Percentiles rank a stretch among this genome's conserved stretches.
phyloP scores from a whole-genome alignment of 768 basidiomycete species.

The Russula vinacea region DNA sequence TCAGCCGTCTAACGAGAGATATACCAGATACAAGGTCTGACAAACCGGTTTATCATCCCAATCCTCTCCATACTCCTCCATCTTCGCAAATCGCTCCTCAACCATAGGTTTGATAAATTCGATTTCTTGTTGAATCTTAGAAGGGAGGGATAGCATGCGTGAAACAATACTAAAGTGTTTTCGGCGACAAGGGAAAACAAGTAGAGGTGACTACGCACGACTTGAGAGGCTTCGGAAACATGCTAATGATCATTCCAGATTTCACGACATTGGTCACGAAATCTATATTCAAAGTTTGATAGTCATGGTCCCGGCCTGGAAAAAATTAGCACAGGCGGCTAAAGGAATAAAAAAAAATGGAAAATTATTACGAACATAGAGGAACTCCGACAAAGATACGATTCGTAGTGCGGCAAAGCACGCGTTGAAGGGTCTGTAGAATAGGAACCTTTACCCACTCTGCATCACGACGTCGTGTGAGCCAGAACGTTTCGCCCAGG shows the following conservation, averaged over 20 bases:
- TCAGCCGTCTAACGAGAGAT: neutral
- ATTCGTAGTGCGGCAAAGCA: slow-evolving; percentile 42
- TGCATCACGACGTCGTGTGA: slow-evolving; percentile 22
- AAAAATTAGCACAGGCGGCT: neutral
- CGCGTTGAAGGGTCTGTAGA: slow-evolving; percentile 33
- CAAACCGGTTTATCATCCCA: slow-evolving; percentile 9
- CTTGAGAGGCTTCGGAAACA: slow-evolving; percentile 43
- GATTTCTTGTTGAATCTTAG: neutral
- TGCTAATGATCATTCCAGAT: slow-evolving; percentile 36
- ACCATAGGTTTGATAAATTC: slow-evolving; percentile 7
- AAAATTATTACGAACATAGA: slow-evolving; percentile 34
- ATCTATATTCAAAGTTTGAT: slow-evolving; percentile 23
- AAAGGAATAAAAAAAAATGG: neutral
- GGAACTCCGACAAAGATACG: slow-evolving; percentile 42
- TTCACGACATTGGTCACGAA: slow-evolving; percentile 42
- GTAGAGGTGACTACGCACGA: slow-evolving; percentile 37
- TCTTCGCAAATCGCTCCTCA: slow-evolving; percentile 11
- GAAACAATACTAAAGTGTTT: neutral
- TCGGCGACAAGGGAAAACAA: neutral
- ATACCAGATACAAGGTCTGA: neutral
- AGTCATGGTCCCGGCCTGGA: slow-evolving; percentile 46
- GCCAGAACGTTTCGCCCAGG: no score
- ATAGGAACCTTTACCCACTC: slow-evolving; percentile 40
- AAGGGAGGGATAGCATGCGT: neutral
- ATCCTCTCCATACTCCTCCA: neutral